Evolutionary conservation across 1,139 yeast species (phyloP).

Genomic region (Candida sp.): DNA sequence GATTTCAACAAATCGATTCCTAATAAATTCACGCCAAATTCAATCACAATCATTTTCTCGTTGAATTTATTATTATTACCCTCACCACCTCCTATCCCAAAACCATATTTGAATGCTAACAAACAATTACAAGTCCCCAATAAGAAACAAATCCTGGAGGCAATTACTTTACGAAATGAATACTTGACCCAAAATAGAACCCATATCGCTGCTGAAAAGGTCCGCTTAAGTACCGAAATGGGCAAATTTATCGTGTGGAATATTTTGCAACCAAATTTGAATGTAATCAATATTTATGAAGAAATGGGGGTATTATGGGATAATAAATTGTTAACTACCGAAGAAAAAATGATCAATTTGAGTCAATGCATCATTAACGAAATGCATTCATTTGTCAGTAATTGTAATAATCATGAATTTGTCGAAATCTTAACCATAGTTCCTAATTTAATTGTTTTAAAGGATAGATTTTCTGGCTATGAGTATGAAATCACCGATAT

Average conservation of each 20-base stretch:
- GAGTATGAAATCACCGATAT: constrained; percentile 4
- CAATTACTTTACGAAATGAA: constrained; percentile 29
- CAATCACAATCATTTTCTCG: constrained; percentile 16
- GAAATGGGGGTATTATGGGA: constrained; percentile 19
- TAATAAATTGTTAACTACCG: constrained; percentile 7
- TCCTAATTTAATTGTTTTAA: constrained; percentile 13
- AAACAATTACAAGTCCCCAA: constrained; percentile 33
- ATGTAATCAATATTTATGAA: constrained; percentile 20
- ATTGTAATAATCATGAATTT: constrained; percentile 12
- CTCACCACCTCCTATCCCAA: constrained; percentile 39
- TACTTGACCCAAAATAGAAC: constrained; percentile 33
- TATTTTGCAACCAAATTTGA: constrained; percentile 16
- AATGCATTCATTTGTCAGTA: constrained; percentile 16
- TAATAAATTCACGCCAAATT: constrained; percentile 12
- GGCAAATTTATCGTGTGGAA: constrained; percentile 39
- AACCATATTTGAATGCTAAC: constrained; percentile 38
- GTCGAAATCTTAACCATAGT: constrained; percentile 10
- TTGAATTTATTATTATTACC: constrained; percentile 9
- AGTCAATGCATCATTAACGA: constrained; percentile 21
- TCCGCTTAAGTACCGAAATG: constrained; percentile 32
- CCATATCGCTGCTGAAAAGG: constrained; percentile 38
- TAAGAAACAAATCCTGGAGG: constrained; percentile 25
- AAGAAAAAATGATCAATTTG: constrained; percentile 11
- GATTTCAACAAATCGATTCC: constrained; percentile 12
- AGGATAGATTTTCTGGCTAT: neutral